phyloP scores from a whole-genome alignment of 371 early-diverging fungal genomes.

The Apophysomyces elegans region DNA sequence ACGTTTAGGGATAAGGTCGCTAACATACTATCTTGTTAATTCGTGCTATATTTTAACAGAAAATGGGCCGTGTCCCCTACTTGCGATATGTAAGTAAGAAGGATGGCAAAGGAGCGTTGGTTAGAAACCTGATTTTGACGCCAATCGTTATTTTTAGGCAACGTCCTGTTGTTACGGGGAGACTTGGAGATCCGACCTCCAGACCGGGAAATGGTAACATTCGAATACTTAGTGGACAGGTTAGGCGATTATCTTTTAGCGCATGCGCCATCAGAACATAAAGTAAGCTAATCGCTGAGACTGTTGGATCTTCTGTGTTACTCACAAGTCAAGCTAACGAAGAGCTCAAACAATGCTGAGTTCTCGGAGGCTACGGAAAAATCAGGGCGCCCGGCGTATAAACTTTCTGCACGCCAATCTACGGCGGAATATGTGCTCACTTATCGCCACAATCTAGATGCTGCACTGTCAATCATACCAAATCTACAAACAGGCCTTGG shows the following conservation, averaged over 20 bases:
- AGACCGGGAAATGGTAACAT: slow-evolving; percentile 63
- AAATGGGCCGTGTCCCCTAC: slow-evolving; percentile 93
- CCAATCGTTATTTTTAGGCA: slow-evolving; percentile 38
- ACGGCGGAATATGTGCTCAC: slow-evolving; percentile 40
- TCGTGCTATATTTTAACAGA: slow-evolving; percentile 33
- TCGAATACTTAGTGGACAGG: slow-evolving; percentile 71
- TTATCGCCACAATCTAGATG: slow-evolving; percentile 44
- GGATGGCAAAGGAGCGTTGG: background rate
- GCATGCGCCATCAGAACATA: slow-evolving; percentile 30
- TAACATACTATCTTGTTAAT: slow-evolving; percentile 4
- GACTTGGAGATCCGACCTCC: slow-evolving; percentile 65
- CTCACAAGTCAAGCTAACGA: no score
- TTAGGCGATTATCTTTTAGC: slow-evolving; percentile 75
- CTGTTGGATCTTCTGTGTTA: no score
- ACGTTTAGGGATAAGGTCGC: no score
- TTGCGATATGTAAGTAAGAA: slow-evolving; percentile 67
- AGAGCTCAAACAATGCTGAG: background rate
- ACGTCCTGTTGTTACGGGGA: slow-evolving; percentile 80
- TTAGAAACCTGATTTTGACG: background rate
- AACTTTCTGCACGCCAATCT: slow-evolving; percentile 17
- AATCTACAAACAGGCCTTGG: slow-evolving; percentile 55
- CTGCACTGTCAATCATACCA: slow-evolving; percentile 57
- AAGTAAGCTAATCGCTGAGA: background rate
- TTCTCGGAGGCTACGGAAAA: background rate
- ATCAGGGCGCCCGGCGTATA: background rate